Evolutionary conservation across 495 filamentous ascomycete species (phyloP).

Genomic region (Penicillium coprophilum): DNA sequence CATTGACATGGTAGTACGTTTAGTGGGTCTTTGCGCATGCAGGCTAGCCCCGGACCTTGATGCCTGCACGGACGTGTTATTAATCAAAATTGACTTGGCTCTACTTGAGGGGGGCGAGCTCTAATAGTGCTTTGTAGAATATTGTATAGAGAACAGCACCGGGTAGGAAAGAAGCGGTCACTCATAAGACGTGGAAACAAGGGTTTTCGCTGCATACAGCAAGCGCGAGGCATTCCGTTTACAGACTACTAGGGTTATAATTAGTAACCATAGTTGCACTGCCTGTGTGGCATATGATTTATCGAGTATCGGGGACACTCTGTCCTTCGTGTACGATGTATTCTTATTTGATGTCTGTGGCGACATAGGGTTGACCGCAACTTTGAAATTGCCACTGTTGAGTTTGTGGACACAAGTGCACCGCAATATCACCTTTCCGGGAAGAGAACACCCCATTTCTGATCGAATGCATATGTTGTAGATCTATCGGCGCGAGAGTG

Average conservation of each 20-base stretch:
- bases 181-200: neutral
- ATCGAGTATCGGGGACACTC: neutral
- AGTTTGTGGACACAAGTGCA: neutral
- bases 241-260: neutral
- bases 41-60: slow-evolving; percentile 12
- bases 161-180: slow-evolving; percentile 3
- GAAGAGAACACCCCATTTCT: neutral
- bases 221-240: neutral
- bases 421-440: neutral
- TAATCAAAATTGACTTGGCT: neutral
- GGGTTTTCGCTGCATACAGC: neutral
- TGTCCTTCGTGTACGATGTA: neutral
- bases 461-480: neutral
- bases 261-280: slow-evolving; percentile 3
- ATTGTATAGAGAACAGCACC: neutral
- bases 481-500: neutral
- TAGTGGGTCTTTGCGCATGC: slow-evolving; percentile 24
- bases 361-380: slow-evolving; percentile 28
- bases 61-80: slow-evolving; percentile 19
- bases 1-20: slow-evolving; percentile 4
- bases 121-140: neutral
- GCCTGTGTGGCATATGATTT: slow-evolving; percentile 9
- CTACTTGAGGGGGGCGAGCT: neutral
- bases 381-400: slow-evolving; percentile 18
- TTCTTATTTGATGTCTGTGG: slow-evolving; percentile 19